Base-by-base conservation (phyloP, 257 asterid genomes). In the Linaria vulgaris region DNA sequence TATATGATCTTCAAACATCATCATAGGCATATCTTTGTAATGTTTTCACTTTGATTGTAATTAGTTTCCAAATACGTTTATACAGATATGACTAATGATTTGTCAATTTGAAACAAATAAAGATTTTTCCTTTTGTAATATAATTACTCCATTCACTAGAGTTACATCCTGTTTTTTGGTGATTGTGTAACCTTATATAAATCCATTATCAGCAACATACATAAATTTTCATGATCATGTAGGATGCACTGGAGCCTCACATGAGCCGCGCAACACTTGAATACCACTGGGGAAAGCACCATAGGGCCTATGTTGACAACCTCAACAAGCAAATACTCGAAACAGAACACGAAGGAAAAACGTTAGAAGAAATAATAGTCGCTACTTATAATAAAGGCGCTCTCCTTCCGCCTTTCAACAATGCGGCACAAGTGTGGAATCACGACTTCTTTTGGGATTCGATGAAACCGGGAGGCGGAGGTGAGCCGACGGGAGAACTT, bases 261-360 rank as follows among this genome's bases (percentile, higher is more conserved):
- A 85, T 92, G 96, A 92, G 96, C 69, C 84, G 80, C 1, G 79
- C 84, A 60, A 89, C 97, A 12, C 76, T 92, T 41, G 99, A 92
- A 53, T 92, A 79, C 77, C 99, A 92, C 61, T 92, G 99, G 99
- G 96, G 99, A 5, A 92, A 92, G 82, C 99, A 92, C 80, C 96
- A 87, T 78, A 75, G 84, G 61, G 82, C 91, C 39, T 89, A 92
- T 65, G 96, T 89, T 16, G 95, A 87, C 56, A 92, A 89, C 84
- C 83, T 92, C 66, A 92, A 89, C 89, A 89, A 83, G 83, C 99
- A 89, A 72, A 85, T 92, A 50, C 83, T 68, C 15, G 96, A 91
- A 20, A 87, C 97, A 10, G 90, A 87, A 43, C 84, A 89, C 14
- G 99, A 87, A 47, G 77, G 69, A 10, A 70, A 76, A 84, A 41